A percentile compares a stretch with the other conserved stretches of the same genome.
Conservation (phyloP, 371 early-diverging fungal genomes). For the Actinomucor elegans region DNA sequence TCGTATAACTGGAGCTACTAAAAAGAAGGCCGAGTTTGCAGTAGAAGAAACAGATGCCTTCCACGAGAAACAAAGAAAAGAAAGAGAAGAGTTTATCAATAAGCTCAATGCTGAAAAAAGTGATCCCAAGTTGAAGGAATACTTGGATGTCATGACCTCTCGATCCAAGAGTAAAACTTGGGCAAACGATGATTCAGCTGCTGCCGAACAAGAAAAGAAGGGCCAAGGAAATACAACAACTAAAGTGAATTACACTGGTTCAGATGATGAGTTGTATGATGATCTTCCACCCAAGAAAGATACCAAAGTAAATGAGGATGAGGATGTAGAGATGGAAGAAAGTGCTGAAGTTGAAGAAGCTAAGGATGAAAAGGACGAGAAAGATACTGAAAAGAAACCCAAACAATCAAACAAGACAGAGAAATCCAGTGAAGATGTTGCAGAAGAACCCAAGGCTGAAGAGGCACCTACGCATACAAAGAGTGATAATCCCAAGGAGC, state of each 20-base stretch:
- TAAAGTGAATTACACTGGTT: slow-evolving; percentile 55
- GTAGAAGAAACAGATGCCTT: slow-evolving; percentile 48
- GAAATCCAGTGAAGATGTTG: slow-evolving; percentile 7
- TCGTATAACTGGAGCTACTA: slow-evolving; percentile 30
- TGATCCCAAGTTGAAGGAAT: slow-evolving; percentile 86
- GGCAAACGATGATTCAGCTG: slow-evolving; percentile 85
- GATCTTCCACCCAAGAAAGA: slow-evolving; percentile 54
- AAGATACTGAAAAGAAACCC: slow-evolving; percentile 22
- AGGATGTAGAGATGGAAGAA: slow-evolving; percentile 33
- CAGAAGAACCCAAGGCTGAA: slow-evolving; percentile 22
- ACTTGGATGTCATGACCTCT: slow-evolving; percentile 83
- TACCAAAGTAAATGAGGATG: slow-evolving; percentile 25
- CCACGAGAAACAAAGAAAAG: slow-evolving; percentile 27
- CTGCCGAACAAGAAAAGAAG: slow-evolving; percentile 24
- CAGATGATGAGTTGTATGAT: slow-evolving; percentile 73
- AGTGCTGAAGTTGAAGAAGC: slow-evolving; percentile 8
- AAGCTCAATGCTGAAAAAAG: slow-evolving; percentile 61
- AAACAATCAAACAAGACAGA: not conserved
- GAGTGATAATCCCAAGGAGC: slow-evolving; percentile 47
- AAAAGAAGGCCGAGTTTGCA: slow-evolving; percentile 38
- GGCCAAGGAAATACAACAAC: slow-evolving; percentile 40
- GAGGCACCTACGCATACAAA: not conserved
- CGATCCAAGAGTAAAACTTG: slow-evolving; percentile 83
- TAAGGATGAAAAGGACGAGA: not conserved
- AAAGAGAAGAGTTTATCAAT: slow-evolving; percentile 51